Base-by-base conservation (phyloP, 2,329 filamentous ascomycete species). In the Penicillium sp. region DNA sequence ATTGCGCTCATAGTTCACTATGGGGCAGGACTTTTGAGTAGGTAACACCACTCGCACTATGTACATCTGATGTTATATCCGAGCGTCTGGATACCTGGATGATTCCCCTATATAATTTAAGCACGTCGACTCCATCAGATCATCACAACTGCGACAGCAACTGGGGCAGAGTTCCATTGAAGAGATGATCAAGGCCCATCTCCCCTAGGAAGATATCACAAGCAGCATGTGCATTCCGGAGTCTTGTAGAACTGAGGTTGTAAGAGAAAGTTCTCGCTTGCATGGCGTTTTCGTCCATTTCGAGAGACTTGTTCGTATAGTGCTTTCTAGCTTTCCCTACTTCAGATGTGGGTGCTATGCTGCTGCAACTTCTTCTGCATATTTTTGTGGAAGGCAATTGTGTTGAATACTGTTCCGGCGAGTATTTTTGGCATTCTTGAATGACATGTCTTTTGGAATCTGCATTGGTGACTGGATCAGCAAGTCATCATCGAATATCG, bases 41-140 rank as follows among this genome's bases (percentile, higher is more conserved):
- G 12, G 7, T 24, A 13, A 47, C 22, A 24, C 13, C 26, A 47
- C 44, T 47, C 44, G 44, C 44, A 47, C 44, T 47, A 47, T 47
- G 44, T 24, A 47, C 44, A 47, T 47, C 44, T 47, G 44, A 47
- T 47, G 44, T 47, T 47, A 47, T 47, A 47, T 47, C 44, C n/a
- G 26, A n/a, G 24, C 1, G 12, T 47, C 22, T 47, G 4, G 26
- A 28, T 28, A 47, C 44, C 40, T 44, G 15, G 5, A 47, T 0
- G 15, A 28, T 26, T 10, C 1, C 6, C 26, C 44, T 47, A 28
- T 45, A 4, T 15, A n/a, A 47, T 26, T 4, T 28, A 28, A 47
- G 44, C 44, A 28, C 28, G 12, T 17, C 3, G 5, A 28, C 15
- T 9, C 3, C 24, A n/a, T 47, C 8, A 47, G 44, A 1, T 9